Evolutionary conservation across 441 rosid genomes (phyloP).

Genomic region (Corymbia citriodora): DNA sequence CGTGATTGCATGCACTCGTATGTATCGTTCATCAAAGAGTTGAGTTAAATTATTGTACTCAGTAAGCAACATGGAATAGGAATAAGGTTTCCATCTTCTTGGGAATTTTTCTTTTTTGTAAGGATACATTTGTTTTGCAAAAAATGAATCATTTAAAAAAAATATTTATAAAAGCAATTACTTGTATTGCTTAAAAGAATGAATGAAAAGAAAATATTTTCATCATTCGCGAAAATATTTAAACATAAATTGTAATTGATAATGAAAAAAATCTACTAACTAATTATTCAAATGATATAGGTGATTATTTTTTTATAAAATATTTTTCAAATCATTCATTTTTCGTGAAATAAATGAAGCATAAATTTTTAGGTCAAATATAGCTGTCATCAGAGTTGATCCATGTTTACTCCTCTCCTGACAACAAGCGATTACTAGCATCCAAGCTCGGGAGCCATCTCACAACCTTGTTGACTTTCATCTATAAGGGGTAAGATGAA

Average conservation of each 20-base stretch:
- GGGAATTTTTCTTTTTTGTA: too few relatives aligned
- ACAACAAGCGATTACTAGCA: neutral
- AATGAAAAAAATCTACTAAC: too few relatives aligned
- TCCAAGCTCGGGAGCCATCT: neutral
- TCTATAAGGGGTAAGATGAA: rapidly evolving
- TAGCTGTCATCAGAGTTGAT: neutral
- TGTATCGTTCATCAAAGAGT: neutral
- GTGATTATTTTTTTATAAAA: too few relatives aligned
- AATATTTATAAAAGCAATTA: neutral
- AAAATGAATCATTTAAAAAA: too few relatives aligned
- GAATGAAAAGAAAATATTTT: too few relatives aligned
- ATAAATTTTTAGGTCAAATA: too few relatives aligned
- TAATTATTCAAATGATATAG: too few relatives aligned
- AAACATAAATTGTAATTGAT: too few relatives aligned
- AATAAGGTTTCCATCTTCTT: neutral
- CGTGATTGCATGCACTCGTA: neutral
- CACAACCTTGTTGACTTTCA: neutral
- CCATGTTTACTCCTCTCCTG: neutral
- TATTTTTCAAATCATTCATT: too few relatives aligned
- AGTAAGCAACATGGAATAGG: neutral
- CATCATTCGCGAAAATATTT: too few relatives aligned
- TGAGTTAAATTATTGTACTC: neutral
- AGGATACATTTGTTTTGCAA: neutral
- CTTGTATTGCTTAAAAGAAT: too few relatives aligned
- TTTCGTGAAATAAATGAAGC: rapidly evolving